A percentile compares a stretch with the other conserved stretches of the same genome.
Evolutionary conservation across 2,329 filamentous ascomycete genomes (phyloP).

Genomic region (Xylariales sp.): DNA sequence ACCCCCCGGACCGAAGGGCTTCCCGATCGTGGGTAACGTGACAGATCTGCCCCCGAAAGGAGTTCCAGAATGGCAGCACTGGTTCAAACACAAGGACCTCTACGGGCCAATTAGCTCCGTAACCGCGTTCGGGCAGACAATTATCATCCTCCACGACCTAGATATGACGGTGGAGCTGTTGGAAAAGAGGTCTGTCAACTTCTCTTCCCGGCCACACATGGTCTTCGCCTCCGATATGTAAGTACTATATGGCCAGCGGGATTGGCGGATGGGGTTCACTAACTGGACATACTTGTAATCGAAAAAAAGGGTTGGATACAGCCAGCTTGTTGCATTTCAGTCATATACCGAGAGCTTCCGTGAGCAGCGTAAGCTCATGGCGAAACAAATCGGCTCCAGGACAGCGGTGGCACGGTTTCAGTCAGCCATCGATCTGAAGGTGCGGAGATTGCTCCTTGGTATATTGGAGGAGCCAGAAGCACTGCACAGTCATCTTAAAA

Average conservation of each 20-base stretch:
- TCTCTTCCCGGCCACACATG: constrained; percentile 29
- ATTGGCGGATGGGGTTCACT: too few relatives aligned
- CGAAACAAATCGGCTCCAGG: constrained; percentile 22
- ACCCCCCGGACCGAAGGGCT: constrained; percentile 45
- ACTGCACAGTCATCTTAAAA: constrained; percentile 36
- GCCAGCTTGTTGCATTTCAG: too few relatives aligned
- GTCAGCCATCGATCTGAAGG: constrained; percentile 37
- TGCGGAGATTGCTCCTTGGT: constrained; percentile 36
- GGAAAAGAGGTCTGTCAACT: constrained; percentile 26
- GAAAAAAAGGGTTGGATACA: too few relatives aligned
- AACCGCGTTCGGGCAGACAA: neutral
- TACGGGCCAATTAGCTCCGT: constrained; percentile 31
- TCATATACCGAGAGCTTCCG: neutral
- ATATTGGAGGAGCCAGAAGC: constrained; percentile 31
- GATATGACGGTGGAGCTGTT: constrained; percentile 31
- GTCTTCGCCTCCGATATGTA: constrained; percentile 16
- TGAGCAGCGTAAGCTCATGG: neutral
- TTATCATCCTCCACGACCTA: constrained; percentile 22
- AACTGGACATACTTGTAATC: too few relatives aligned
- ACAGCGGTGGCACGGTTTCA: constrained; percentile 31
- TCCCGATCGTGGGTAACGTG: constrained; percentile 47
- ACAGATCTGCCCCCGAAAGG: constrained; percentile 38
- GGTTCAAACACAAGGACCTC: constrained; percentile 34
- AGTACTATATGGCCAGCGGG: neutral
- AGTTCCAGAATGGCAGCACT: constrained; percentile 32